Evolutionary conservation across 2,329 filamentous ascomycete genomes (phyloP), one percentile per base, ranked within the genome.

Genomic region (Lomentospora prolificans): DNA sequence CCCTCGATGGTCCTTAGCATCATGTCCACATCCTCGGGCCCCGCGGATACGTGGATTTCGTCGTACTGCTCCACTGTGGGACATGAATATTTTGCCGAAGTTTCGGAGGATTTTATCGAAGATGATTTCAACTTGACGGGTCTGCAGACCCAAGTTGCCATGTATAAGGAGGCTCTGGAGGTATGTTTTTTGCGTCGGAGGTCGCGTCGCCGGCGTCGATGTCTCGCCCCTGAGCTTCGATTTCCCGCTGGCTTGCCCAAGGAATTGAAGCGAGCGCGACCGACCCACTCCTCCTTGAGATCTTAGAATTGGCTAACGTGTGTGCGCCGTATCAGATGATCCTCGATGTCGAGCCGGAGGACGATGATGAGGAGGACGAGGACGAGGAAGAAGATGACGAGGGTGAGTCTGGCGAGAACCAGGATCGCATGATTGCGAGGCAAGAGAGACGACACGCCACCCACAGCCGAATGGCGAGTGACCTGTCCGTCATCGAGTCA

Each of bases 61-160:
- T 95, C 91, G 57, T 99, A 96, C 71, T 99, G 94, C 77, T 90
- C 89, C 39, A 78, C 97, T 50, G 81, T 97, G 58, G 94, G 94
- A 59, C 94, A 99, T 70, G 94, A 99, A 72, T 99, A 97, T 75
- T 99, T 99, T 71, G 94, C 94, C 60, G 94, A 99, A 75, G 92
- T 99, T 53, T 94, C 90, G 50, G 94, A 99, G 73, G 94, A 99
- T 67, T 99, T 99, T 65, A 97, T 99, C 67, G 94, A 99, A 71
- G 94, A 99, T 83, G 94, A 99, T 72, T 99, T 99, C 79, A 99
- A 99, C 72, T 78, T 99, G 61, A 99, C 94, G 1, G 94, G 94
- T 52, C 78, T 99, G 65, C 90, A 96, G 72, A 88, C 86, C 58
- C 92, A 97, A 73, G 94, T 99, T 54, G 87, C 90, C 61, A 96